These are phyloP conservation scores for Arthrobotrys pseudoclavata DNA, from an alignment of 2,329 filamentous ascomycete species.

Conservation along the genomic window DNA sequence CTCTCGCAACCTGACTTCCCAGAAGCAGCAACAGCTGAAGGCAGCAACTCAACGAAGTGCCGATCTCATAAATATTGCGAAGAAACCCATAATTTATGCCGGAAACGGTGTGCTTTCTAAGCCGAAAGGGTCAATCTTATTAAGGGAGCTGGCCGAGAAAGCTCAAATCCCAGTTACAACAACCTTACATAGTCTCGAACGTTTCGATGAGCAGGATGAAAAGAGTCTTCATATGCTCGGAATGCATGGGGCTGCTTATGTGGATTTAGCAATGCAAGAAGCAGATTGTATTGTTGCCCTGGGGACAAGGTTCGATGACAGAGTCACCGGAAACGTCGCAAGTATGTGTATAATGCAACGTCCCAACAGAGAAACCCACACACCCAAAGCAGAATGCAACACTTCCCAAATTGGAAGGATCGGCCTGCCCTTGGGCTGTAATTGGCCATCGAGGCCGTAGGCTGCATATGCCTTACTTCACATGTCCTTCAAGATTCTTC, in stretches of 20 bases:
- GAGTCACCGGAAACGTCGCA: slow-evolving; percentile 82
- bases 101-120: slow-evolving; percentile 88
- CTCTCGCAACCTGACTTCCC: slow-evolving; percentile 65
- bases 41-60: slow-evolving; percentile 82
- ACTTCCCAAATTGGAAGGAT: not conserved
- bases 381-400: not conserved
- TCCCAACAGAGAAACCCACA: not conserved
- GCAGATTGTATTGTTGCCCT: slow-evolving; percentile 95
- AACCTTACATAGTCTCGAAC: slow-evolving; percentile 91
- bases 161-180: slow-evolving; percentile 93
- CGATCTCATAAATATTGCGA: slow-evolving; percentile 84
- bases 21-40: slow-evolving; percentile 79
- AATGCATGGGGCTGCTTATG: slow-evolving; percentile 97
- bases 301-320: slow-evolving; percentile 96
- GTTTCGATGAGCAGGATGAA: slow-evolving; percentile 90
- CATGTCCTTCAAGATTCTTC: too few relatives aligned
- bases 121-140: slow-evolving; percentile 81
- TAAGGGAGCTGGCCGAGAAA: slow-evolving; percentile 91
- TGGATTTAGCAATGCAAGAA: slow-evolving; percentile 98
- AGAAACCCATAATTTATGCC: slow-evolving; percentile 95
- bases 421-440: too few relatives aligned
- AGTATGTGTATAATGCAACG: slow-evolving; percentile 65
- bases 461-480: too few relatives aligned
- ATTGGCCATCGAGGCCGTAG: too few relatives aligned
- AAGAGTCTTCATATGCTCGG: slow-evolving; percentile 98